Evolutionary conservation across 2,329 filamentous ascomycete genomes (phyloP), one percentile per base, ranked within the genome.

Genomic region (Basipetospora chlamydospora): DNA sequence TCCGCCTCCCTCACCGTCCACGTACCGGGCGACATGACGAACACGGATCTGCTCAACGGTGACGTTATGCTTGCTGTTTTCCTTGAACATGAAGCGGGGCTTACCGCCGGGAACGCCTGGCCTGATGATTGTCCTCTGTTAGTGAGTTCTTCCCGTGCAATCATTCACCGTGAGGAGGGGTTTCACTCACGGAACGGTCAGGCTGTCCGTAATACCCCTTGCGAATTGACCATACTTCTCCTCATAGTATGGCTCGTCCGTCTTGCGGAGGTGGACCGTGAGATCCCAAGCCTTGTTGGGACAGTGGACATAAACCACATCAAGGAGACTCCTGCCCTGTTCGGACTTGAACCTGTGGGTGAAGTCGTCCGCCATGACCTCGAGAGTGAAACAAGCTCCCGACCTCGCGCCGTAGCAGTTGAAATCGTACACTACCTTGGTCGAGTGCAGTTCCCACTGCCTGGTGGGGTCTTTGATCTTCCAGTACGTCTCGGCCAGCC

Each of bases 281-380:
- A 57, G 39, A 32, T 56, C 54, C 54, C 54, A 57, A 1, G 53
- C 47, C 8, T 47, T 44, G 5, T 39, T 41, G 5, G 48, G 39
- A 22, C 54, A 57, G 20, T 57, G 54, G 3, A 57, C 31, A 23
- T 46, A 47, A 3, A 50, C 32, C n/a, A 38, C 25, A 2, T 35
- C 37, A 3, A 20, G 20, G 43, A 44, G 2, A 52, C 11, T 11
- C 52, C 47, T 10, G 45, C 33, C 5, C 11, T 23, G 18, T 33
- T 22, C 3, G 46, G 43, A 20, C 42, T 41, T 25, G 46, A 54
- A 11, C 33, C 32, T 36, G 48, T 44, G 2, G 35, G 20, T 16
- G 50, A 51, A 1, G 41, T 50, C 4, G 11, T 46, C 28, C 6
- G 50, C 47, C 16, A 56, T 45, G 2, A 57, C 39, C 15, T 51